These are phyloP conservation scores for Chlorella variabilis DNA, from an alignment of 163 green algal species.

Conservation along the genomic window DNA sequence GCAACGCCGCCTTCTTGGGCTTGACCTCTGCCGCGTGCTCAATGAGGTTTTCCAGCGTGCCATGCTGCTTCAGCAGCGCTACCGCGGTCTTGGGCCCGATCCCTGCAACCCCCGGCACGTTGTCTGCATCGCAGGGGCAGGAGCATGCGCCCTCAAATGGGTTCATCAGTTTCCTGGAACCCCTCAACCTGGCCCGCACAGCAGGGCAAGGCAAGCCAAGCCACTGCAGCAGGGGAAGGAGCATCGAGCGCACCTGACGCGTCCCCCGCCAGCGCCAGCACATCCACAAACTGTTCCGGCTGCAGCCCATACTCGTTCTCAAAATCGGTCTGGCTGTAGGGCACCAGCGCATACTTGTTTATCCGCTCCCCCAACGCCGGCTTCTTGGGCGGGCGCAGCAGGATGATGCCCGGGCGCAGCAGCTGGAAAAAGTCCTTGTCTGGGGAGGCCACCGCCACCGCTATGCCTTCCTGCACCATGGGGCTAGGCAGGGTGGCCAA, in stretches of 20 bases:
- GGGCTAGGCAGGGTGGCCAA: too few species aligned
- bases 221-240: neutral
- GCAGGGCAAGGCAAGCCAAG: neutral
- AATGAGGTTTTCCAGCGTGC: conserved; percentile 59
- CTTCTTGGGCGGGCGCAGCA: conserved; percentile 62
- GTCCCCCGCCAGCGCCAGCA: conserved; percentile 75
- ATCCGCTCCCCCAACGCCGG: neutral
- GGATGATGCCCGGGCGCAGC: conserved; percentile 62
- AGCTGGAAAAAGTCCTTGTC: conserved; percentile 86
- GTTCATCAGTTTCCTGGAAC: too few species aligned
- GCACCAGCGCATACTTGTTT: conserved; percentile 46
- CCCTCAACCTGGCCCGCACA: too few species aligned
- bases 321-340: conserved; percentile 66
- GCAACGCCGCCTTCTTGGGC: conserved; percentile 35
- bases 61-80: conserved; percentile 59
- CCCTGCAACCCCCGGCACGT: conserved; percentile 72
- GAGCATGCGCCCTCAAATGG: neutral
- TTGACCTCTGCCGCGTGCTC: conserved; percentile 40
- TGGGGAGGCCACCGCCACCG: conserved; percentile 69
- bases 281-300: conserved; percentile 65
- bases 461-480: conserved; percentile 55
- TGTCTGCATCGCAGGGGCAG: conserved; percentile 44
- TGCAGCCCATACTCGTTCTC: conserved; percentile 53
- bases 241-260: neutral
- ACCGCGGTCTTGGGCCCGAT: conserved; percentile 70